Evolutionary conservation across 176 grass and related monocot species (phyloP).

Genomic region (sorghum (Sorghum bicolor)): DNA sequence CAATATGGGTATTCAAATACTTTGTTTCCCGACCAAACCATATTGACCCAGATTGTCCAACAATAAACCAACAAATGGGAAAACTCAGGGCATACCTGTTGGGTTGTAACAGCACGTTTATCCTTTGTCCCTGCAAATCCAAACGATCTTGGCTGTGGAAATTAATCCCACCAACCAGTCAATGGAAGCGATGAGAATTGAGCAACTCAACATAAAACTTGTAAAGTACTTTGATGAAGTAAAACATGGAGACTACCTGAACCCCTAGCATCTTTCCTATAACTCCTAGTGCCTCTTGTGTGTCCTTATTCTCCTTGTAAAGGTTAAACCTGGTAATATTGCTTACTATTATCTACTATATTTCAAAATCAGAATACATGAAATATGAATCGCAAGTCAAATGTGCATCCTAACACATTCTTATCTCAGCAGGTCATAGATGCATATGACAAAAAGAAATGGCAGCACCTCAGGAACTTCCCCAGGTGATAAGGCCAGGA

Average conservation of each 20-base stretch:
- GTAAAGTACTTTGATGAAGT: constrained; percentile 7
- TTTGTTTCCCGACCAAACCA: background rate
- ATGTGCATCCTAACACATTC: background rate
- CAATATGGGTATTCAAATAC: constrained; percentile 2
- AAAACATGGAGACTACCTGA: constrained; percentile 38
- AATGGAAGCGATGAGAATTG: constrained; percentile 14
- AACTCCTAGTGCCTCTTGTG: constrained; percentile 84
- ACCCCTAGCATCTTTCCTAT: constrained; percentile 89
- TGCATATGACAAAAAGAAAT: background rate
- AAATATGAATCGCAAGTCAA: constrained; percentile 8
- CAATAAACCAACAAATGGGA: constrained; percentile 2
- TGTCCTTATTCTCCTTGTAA: constrained; percentile 96
- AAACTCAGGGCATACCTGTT: constrained; percentile 47
- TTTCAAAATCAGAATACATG: background rate
- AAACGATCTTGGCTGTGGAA: constrained; percentile 74
- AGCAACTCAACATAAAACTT: background rate
- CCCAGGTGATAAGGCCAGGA: constrained; percentile 73
- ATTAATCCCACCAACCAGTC: constrained; percentile 28
- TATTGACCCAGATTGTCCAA: background rate
- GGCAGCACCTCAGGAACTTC: constrained; percentile 71
- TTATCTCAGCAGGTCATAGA: background rate
- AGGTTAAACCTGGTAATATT: constrained; percentile 65
- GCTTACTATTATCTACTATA: background rate
- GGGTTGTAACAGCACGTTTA: constrained; percentile 88
- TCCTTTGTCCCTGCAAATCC: constrained; percentile 94